A percentile compares a stretch with the other conserved stretches of the same genome.
phyloP scores from a whole-genome alignment of 1,139 yeast genomes.

The Debaryomyces nepalensis region DNA sequence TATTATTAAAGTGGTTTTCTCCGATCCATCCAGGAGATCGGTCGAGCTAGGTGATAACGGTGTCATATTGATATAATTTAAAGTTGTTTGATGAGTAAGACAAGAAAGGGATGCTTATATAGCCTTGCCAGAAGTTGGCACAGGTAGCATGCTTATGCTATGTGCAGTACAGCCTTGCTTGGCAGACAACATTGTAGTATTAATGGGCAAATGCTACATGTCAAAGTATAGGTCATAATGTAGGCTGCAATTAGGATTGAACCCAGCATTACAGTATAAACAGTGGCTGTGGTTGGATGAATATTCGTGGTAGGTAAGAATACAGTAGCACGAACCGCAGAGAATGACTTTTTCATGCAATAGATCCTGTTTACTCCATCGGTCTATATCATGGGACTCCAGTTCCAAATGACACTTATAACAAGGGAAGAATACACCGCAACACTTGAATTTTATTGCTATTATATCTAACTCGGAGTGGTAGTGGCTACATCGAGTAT shows the following conservation, averaged over 20 bases:
- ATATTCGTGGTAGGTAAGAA: constrained; percentile 37
- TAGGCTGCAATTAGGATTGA: constrained; percentile 44
- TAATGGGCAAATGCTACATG: constrained; percentile 1
- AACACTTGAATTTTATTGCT: constrained; percentile 49
- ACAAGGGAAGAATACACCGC: constrained; percentile 44
- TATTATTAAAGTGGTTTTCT: constrained; percentile 43
- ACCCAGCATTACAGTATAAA: constrained; percentile 30
- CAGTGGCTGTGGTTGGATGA: constrained; percentile 23
- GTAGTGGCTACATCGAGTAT: constrained; percentile 48
- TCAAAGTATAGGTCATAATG: constrained; percentile 47
- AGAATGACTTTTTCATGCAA: constrained; percentile 30
- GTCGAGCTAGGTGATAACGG: constrained; percentile 5
- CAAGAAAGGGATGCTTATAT: background rate
- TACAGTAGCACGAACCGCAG: constrained; percentile 42
- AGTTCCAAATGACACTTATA: constrained; percentile 41
- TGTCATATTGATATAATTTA: constrained; percentile 1
- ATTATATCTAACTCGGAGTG: constrained; percentile 41
- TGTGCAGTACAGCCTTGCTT: constrained; percentile 4
- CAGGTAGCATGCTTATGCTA: background rate
- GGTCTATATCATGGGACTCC: constrained; percentile 22
- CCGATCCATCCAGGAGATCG: constrained; percentile 11
- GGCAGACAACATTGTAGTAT: background rate
- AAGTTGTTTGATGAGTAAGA: background rate
- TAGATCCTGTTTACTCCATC: constrained; percentile 26
- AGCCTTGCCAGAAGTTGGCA: background rate